A percentile compares a stretch with the other conserved stretches of the same genome.
These are phyloP conservation scores for Nakazawaea holstii DNA, from an alignment of 805 yeast genomes.

Conservation along the genomic window DNA sequence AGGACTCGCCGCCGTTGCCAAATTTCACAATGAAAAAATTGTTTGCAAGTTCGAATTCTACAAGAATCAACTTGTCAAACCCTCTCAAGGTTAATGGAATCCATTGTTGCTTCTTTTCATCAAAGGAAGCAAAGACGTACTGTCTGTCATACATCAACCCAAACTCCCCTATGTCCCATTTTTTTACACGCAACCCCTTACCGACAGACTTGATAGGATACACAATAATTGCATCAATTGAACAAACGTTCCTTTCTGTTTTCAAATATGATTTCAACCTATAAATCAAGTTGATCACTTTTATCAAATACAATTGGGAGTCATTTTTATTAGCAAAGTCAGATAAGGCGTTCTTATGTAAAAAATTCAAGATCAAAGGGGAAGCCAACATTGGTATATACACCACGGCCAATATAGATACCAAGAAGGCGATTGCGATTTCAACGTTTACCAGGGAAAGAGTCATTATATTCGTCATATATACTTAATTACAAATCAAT, in stretches of 20 bases:
- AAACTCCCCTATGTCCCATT: slow-evolving; percentile 22
- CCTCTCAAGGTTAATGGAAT: slow-evolving; percentile 15
- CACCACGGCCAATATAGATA: background rate
- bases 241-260: slow-evolving; percentile 16
- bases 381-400: background rate
- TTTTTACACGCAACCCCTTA: slow-evolving; percentile 18
- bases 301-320: background rate
- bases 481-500: background rate
- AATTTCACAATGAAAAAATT: slow-evolving; percentile 6
- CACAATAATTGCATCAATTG: slow-evolving; percentile 19
- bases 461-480: background rate
- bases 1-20: background rate
- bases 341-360: background rate
- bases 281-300: background rate
- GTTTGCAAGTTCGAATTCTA: slow-evolving; percentile 13
- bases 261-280: background rate
- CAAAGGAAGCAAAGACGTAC: slow-evolving; percentile 17
- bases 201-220: slow-evolving; percentile 26
- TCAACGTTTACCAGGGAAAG: background rate
- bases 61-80: slow-evolving; percentile 12
- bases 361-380: background rate
- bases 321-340: background rate
- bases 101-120: slow-evolving; percentile 13
- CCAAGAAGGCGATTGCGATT: background rate
- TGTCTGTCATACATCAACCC: slow-evolving; percentile 25